Base-by-base conservation (phyloP, 805 yeast species). In the Tetrapisispora iriomotensis region DNA sequence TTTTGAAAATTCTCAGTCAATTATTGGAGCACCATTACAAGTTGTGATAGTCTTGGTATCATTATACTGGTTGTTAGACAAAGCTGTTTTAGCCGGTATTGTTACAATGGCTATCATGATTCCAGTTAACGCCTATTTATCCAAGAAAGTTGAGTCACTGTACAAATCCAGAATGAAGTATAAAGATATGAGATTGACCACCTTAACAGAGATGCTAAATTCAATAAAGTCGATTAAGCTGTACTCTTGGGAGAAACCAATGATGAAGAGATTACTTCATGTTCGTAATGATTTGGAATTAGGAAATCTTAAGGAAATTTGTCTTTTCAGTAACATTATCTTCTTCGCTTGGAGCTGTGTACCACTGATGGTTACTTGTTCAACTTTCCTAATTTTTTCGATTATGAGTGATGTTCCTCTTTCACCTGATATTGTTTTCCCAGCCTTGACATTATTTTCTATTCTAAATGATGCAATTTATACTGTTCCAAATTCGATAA, bases 161-260 rank as follows among this genome's bases (percentile, higher is more conserved):
- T 72, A 68, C 45, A 72, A 71, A 41, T 63, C 65, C 4, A 81
- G 77, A 48, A 78, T 80, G 87, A 66, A 66, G 38, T 66, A 67
- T 41, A 79, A 77, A 45, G 87, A 80, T 53, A 59, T 60, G 18
- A 67, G 88, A 61, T 72, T 79, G 2, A 68, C 72, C 14, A 60
- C 71, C 17, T 73, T 76, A n/a, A 67, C 73, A 14, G 88, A 80
- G 48, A 65, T 80, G 10, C 54, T 80, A 36, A 66, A 68, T 28
- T 69, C 78, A 23, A 75, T 79, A 36, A 80, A 79, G 50, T 70
- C 78, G 38, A 74, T 80, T 47, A 80, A 80, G 49, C 59, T 80
- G 21, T 80, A 78, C 49, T 75, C 82, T 0, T 79, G 84, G 82
- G 88, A 80, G 53, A 60, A 62, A 25, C 80, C 85, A 20, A 75